Evolutionary conservation across 495 filamentous ascomycete genomes (phyloP).

Genomic region (Aspergillus haitiensis): DNA sequence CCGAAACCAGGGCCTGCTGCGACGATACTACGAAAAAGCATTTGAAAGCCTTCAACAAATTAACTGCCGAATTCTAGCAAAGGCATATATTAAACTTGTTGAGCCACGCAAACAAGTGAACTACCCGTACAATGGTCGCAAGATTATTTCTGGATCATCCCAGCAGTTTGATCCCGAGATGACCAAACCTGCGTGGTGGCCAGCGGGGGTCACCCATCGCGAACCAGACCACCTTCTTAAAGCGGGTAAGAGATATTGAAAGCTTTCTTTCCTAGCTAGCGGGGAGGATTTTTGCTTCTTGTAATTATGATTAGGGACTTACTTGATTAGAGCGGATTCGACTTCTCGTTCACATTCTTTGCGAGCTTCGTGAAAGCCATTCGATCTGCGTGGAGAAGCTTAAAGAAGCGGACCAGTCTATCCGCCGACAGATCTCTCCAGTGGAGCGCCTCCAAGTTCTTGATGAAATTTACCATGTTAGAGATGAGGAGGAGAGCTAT

Average conservation of each 20-base stretch:
- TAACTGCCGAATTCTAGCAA: constrained; percentile 65
- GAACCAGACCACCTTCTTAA: constrained; percentile 81
- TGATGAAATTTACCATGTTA: constrained; percentile 66
- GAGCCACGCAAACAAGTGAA: constrained; percentile 82
- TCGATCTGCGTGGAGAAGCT: constrained; percentile 38
- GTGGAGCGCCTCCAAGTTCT: constrained; percentile 45
- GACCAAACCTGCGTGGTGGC: constrained; percentile 76
- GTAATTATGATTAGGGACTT: neutral
- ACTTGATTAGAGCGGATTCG: constrained; percentile 54
- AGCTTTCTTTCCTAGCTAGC: no score
- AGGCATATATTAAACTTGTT: constrained; percentile 76
- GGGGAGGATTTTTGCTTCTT: neutral
- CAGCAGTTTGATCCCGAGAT: constrained; percentile 41
- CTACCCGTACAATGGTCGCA: constrained; percentile 71
- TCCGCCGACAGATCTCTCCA: constrained; percentile 44
- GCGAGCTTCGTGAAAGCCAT: constrained; percentile 41
- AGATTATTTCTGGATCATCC: constrained; percentile 35
- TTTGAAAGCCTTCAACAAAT: constrained; percentile 72
- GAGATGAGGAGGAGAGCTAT: constrained; percentile 60
- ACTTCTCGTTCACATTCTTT: constrained; percentile 61
- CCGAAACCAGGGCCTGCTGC: constrained; percentile 52
- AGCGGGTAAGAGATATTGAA: constrained; percentile 49
- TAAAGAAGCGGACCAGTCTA: constrained; percentile 44
- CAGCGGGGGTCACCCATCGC: constrained; percentile 61
- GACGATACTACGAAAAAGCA: constrained; percentile 60